These are phyloP conservation scores for Spergularia azorica DNA, from an alignment of 179 eudicot genomes.

Conservation along the genomic window DNA sequence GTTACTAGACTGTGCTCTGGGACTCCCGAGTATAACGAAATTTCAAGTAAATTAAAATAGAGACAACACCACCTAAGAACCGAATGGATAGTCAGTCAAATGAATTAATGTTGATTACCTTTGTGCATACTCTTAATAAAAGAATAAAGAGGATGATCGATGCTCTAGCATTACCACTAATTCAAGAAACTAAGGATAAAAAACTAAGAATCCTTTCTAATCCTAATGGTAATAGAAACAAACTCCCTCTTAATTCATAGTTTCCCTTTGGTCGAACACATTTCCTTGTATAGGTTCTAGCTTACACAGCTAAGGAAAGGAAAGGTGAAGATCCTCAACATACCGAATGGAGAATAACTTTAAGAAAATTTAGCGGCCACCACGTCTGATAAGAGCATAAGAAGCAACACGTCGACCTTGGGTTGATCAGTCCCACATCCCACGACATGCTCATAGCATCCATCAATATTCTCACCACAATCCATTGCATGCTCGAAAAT, in stretches of 20 bases:
- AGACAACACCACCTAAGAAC: too few relatives aligned
- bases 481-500: conserved; percentile 10
- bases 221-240: too few relatives aligned
- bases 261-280: neutral
- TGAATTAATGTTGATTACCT: too few relatives aligned
- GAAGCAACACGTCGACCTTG: conserved; percentile 30
- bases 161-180: too few relatives aligned
- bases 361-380: conserved; percentile 29
- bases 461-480: conserved; percentile 5
- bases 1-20: too few relatives aligned
- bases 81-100: too few relatives aligned
- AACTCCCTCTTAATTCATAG: neutral
- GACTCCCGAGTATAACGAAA: too few relatives aligned
- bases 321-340: conserved; percentile 28
- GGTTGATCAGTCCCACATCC: conserved; percentile 44
- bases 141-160: too few relatives aligned
- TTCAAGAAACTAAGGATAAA: too few relatives aligned
- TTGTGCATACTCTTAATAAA: too few relatives aligned
- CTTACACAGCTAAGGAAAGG: neutral
- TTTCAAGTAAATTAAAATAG: too few relatives aligned
- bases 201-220: too few relatives aligned
- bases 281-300: neutral
- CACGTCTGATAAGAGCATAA: conserved; percentile 35
- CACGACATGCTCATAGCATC: conserved; percentile 19
- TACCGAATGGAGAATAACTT: conserved; percentile 37